These are phyloP conservation scores for Asterella californica DNA, from an alignment of 225 moss, liverwort and hornwort genomes.

Conservation along the genomic window DNA sequence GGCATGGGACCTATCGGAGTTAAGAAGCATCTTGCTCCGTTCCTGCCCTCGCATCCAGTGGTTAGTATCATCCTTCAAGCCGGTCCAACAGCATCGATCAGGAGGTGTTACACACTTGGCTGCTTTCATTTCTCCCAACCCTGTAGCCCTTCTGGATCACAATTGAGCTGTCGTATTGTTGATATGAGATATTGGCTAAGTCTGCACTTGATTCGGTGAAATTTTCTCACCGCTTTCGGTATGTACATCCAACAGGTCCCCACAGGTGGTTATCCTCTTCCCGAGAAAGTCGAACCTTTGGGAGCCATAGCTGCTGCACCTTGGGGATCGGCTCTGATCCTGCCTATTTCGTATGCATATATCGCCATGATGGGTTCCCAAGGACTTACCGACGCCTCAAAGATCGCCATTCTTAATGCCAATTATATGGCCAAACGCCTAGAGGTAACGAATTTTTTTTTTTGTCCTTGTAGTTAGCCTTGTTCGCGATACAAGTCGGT, in stretches of 20 bases:
- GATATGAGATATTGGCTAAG: no score
- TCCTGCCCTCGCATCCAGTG: slow-evolving; percentile 93
- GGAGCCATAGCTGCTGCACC: slow-evolving; percentile 90
- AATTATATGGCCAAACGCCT: slow-evolving; percentile 97
- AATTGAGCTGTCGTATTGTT: no score
- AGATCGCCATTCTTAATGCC: slow-evolving; percentile 88
- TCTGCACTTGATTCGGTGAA: no score
- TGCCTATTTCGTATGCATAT: slow-evolving; percentile 87
- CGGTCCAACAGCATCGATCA: no score
- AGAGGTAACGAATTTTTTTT: slow-evolving; percentile 41
- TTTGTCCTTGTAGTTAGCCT: no score
- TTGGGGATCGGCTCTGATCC: slow-evolving; percentile 88
- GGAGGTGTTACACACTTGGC: no score
- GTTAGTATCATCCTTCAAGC: slow-evolving; percentile 31
- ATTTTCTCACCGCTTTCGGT: background rate
- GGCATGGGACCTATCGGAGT: slow-evolving; percentile 99
- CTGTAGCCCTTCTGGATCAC: no score
- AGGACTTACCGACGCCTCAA: slow-evolving; percentile 90
- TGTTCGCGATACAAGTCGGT: no score
- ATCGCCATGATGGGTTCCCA: slow-evolving; percentile 88
- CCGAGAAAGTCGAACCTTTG: slow-evolving; percentile 63
- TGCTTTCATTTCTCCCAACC: no score
- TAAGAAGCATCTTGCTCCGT: slow-evolving; percentile 97
- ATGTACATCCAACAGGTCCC: slow-evolving; percentile 37
- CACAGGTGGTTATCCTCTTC: slow-evolving; percentile 84